These are phyloP conservation scores for Pistacia integerrima DNA, from an alignment of 345 rosid species.

Conservation along the genomic window DNA sequence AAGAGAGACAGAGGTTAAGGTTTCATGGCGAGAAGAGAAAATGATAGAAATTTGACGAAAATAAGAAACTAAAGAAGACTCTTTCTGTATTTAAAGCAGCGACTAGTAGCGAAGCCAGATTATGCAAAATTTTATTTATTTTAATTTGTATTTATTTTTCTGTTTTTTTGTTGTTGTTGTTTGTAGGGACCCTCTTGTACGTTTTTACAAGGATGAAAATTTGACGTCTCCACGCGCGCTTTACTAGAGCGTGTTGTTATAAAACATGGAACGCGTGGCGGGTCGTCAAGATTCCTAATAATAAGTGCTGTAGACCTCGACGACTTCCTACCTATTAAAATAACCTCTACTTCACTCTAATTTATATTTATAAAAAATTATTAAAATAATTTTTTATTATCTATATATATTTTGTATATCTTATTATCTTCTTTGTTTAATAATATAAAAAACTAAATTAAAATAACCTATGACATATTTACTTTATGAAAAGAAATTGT, in stretches of 20 bases:
- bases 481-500: too few species aligned
- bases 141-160: not conserved
- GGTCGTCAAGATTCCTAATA: not conserved
- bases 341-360: too few species aligned
- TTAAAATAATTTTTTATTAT: too few species aligned
- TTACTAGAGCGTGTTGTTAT: not conserved
- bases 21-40: slow-evolving; percentile 30
- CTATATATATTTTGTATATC: too few species aligned
- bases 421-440: too few species aligned
- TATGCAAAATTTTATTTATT: not conserved
- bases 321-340: too few species aligned
- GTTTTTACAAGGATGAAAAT: not conserved
- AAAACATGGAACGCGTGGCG: slow-evolving; percentile 1
- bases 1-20: slow-evolving; percentile 23
- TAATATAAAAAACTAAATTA: too few species aligned
- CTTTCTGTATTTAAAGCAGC: not conserved
- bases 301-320: not conserved
- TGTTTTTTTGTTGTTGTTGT: not conserved
- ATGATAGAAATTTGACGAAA: not conserved
- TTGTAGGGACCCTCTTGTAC: not conserved
- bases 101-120: not conserved
- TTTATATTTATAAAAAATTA: too few species aligned
- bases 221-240: not conserved
- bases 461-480: too few species aligned
- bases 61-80: not conserved